phyloP scores from a whole-genome alignment of 805 yeast genomes.

The Pichia eremophila region DNA sequence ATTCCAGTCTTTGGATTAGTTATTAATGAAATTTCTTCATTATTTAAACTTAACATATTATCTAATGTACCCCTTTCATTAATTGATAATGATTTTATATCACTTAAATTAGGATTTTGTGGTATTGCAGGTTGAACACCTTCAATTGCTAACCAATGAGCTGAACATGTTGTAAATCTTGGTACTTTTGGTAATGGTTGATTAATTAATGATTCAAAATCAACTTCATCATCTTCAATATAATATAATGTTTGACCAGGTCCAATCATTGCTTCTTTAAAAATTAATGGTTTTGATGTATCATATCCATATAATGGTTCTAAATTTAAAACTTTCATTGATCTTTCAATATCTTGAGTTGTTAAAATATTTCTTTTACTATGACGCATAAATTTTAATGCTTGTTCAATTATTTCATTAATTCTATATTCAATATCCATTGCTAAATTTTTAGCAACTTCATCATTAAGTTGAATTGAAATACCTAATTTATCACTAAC shows the following conservation, averaged over 20 bases:
- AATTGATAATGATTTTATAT: conserved; percentile 70
- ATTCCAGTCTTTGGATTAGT: conserved; percentile 23
- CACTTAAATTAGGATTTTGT: conserved; percentile 83
- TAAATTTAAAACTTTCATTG: conserved; percentile 75
- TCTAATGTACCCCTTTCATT: conserved; percentile 75
- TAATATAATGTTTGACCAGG: conserved; percentile 92
- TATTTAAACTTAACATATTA: conserved; percentile 45
- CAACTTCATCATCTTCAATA: conserved; percentile 85
- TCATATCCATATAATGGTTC: conserved; percentile 93
- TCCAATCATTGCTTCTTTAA: conserved; percentile 79
- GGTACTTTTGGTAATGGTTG: conserved; percentile 95
- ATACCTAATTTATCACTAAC: conserved; percentile 90
- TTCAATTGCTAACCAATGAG: conserved; percentile 96
- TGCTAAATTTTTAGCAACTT: conserved; percentile 87
- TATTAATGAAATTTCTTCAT: conserved; percentile 28
- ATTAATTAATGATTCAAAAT: conserved; percentile 86
- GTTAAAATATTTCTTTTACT: conserved; percentile 75
- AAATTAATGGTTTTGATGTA: conserved; percentile 57
- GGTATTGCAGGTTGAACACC: conserved; percentile 98
- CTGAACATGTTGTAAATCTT: conserved; percentile 82
- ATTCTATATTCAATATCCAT: conserved; percentile 99
- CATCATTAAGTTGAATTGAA: conserved; percentile 62
- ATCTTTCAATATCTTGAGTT: conserved; percentile 73
- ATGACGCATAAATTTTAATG: conserved; percentile 92
- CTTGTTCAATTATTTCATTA: conserved; percentile 91